These are phyloP conservation scores for Taphrina confusa DNA, from an alignment of 1,139 yeast species.

Conservation along the genomic window DNA sequence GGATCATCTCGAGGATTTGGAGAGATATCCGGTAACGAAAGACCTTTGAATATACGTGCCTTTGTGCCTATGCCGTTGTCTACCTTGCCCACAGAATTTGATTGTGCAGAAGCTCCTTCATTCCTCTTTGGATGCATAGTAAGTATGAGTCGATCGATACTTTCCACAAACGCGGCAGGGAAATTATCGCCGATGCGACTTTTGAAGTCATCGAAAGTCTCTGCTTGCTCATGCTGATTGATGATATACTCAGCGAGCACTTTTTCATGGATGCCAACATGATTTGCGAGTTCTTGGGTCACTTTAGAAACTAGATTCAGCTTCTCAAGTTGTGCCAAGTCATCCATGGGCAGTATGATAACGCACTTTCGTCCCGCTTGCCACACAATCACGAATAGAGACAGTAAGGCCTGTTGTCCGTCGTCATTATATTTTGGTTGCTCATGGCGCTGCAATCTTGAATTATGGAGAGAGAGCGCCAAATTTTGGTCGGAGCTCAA, in stretches of 20 bases:
- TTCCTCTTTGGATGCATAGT: slow-evolving; percentile 44
- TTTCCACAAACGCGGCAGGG: slow-evolving; percentile 51
- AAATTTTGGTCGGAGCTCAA: background rate
- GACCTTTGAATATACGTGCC: slow-evolving; percentile 36
- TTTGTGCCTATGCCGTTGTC: slow-evolving; percentile 1
- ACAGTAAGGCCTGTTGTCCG: too few species aligned
- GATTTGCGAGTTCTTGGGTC: slow-evolving; percentile 46
- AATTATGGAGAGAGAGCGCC: slow-evolving; percentile 11
- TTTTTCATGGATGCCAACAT: slow-evolving; percentile 49
- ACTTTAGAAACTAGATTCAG: slow-evolving; percentile 46
- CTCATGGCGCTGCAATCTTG: too few species aligned
- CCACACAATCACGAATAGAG: too few species aligned
- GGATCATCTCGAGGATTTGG: background rate
- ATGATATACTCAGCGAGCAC: slow-evolving; percentile 62
- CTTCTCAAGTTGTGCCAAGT: slow-evolving; percentile 43
- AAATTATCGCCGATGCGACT: slow-evolving; percentile 66
- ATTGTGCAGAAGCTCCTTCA: background rate
- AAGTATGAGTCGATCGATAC: slow-evolving; percentile 48
- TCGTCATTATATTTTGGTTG: too few species aligned
- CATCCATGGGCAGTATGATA: slow-evolving; percentile 35
- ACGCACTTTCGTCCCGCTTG: too few species aligned
- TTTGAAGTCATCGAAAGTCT: slow-evolving; percentile 52
- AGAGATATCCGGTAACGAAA: slow-evolving; percentile 36
- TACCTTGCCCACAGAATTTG: slow-evolving; percentile 10
- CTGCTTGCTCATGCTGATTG: slow-evolving; percentile 52